Evolutionary conservation across 176 grass and related monocot species (phyloP).

Genomic region (Poa annua): DNA sequence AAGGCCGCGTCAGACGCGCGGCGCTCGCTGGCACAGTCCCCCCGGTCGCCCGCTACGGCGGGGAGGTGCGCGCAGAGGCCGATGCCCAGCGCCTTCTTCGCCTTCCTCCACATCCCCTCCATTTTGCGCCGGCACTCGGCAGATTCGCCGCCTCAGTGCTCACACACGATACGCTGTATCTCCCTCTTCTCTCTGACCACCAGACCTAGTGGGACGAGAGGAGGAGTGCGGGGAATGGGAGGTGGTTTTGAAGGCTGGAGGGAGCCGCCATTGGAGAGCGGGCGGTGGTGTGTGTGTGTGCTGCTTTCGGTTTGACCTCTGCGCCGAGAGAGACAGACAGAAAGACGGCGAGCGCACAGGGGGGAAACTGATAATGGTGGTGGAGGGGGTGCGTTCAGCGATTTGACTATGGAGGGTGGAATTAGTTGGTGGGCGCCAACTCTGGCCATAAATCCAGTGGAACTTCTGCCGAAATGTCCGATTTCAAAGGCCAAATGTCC

Average conservation of each 20-base stretch:
- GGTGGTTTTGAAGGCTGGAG: conserved; percentile 44
- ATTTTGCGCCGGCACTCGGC: conserved; percentile 33
- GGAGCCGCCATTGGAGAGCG: conserved; percentile 52
- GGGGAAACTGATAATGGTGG: not conserved
- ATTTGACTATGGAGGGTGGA: too few relatives aligned
- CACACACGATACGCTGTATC: not conserved
- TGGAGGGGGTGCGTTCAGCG: too few relatives aligned
- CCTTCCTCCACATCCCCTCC: conserved; percentile 79
- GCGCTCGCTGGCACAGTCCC: conserved; percentile 43
- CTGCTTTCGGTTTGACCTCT: conserved; percentile 62
- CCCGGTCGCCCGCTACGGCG: conserved; percentile 38
- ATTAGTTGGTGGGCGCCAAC: conserved; percentile 38
- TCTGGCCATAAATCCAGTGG: conserved; percentile 19
- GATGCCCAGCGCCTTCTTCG: conserved; percentile 69
- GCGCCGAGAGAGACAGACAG: conserved; percentile 30
- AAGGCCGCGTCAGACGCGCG: conserved; percentile 52
- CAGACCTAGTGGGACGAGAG: not conserved
- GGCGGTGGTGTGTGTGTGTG: conserved; percentile 39
- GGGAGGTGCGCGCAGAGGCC: conserved; percentile 71
- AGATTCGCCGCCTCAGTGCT: conserved; percentile 13
- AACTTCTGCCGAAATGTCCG: not conserved
- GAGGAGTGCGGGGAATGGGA: not conserved
- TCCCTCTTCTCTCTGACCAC: not conserved
- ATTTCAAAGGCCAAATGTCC: not conserved
- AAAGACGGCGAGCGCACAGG: not conserved